phyloP scores from a whole-genome alignment of 345 rosid genomes.

The Angophora floribunda region DNA sequence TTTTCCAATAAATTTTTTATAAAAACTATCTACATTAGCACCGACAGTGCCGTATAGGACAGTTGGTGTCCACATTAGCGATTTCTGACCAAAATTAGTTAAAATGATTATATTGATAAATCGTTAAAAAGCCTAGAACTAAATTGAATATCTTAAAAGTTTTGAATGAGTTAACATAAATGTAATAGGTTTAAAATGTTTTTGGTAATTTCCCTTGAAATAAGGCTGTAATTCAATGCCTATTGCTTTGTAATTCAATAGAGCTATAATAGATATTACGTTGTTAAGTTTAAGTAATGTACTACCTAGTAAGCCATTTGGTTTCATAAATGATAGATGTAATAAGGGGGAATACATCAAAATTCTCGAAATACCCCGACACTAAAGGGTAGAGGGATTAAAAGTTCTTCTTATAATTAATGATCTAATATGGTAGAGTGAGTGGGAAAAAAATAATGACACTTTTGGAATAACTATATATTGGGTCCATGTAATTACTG shows the following conservation, averaged over 20 bases:
- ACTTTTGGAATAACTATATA: background rate
- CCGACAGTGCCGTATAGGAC: fast-evolving
- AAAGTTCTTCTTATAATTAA: background rate
- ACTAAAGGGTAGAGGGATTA: background rate
- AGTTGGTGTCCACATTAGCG: fast-evolving
- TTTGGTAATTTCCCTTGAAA: background rate
- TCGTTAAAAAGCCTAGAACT: no score
- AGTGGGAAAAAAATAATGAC: no score
- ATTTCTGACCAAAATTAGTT: background rate
- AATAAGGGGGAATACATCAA: background rate
- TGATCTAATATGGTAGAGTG: background rate
- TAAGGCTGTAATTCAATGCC: background rate
- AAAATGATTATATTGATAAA: background rate
- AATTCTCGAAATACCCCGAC: background rate
- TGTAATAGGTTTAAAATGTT: background rate
- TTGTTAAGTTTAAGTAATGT: background rate
- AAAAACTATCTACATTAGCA: no score
- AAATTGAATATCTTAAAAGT: no score
- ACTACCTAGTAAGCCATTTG: background rate
- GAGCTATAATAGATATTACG: background rate
- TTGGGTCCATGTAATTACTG: background rate
- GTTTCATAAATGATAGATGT: background rate
- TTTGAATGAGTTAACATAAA: no score
- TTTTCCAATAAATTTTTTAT: no score
- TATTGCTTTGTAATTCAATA: background rate